Evolutionary conservation across 352 stramenopile genomes (phyloP), one percentile per base, ranked within the genome.

Genomic region (Globisporangium spiculum): DNA sequence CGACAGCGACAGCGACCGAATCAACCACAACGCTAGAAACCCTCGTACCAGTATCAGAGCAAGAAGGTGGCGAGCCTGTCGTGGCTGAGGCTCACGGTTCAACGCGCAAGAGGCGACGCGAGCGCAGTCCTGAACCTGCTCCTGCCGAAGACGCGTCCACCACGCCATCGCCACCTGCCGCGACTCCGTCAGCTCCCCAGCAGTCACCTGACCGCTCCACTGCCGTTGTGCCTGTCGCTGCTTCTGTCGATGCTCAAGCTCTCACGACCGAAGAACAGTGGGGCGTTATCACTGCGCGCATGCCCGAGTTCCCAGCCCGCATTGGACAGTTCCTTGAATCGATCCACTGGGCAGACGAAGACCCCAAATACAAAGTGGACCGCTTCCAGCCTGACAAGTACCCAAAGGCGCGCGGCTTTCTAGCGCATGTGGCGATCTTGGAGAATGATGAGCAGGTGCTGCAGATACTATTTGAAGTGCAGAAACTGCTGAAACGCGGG

Each of bases 361-460:
- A 63, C 16, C 63, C 63, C 18, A 69, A 56, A 22, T 69, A 69
- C 63, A 63, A 69, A 8, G 63, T 69, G 12, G 63, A 69, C 27
- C 63, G 38, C 22, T 69, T 69, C 63, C 63, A 58, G 8, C 63
- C 54, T 22, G 53, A 57, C 38, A 63, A 57, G 36, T 69, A 64
- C 53, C 63, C 63, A 3, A 60, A 58, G 12, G 20, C 14, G n/a
- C 20, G 44, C 30, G 63, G 63, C 38, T 69, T 69, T 27, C 14
- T 69, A 4, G 41, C 63, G 41, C 63, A 69, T 55, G 24, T 63
- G 2, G 63, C 55, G 54, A 26, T 69, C 36, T 24, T 69, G 20
- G 63, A 69, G 56, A 50, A 48, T n/a, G 54, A 69, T 24, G n/a
- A n/a, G 1, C 20, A 10, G 1, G 44, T 61, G 38, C 63, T 69